Percentiles rank a stretch among this genome's conserved stretches.
Evolutionary conservation across 1,139 yeast genomes (phyloP).

Genomic region (Blastobotrys apis): DNA sequence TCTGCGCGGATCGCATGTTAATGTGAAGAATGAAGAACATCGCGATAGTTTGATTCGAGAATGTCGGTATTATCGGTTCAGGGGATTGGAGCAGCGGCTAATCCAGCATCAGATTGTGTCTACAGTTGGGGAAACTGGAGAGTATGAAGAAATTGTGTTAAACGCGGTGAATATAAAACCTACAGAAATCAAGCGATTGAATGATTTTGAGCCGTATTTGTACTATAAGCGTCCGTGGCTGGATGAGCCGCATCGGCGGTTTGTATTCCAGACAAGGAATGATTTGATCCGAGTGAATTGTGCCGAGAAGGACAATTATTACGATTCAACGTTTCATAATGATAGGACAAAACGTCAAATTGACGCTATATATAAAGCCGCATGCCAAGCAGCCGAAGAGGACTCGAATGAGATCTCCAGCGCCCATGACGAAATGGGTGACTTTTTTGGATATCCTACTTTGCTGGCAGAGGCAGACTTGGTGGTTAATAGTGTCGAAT

Average conservation of each 20-base stretch:
- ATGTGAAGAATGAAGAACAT: constrained; percentile 50
- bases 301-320: not conserved
- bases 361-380: not conserved
- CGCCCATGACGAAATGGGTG: too few relatives aligned
- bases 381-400: not conserved
- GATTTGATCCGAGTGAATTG: constrained; percentile 6
- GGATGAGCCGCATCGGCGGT: constrained; percentile 46
- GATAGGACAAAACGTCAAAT: not conserved
- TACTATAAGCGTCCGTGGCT: constrained; percentile 54
- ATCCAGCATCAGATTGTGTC: constrained; percentile 49
- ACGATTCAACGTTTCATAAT: not conserved
- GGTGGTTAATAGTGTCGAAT: constrained; percentile 16
- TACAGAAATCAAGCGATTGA: constrained; percentile 8
- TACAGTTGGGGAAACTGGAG: constrained; percentile 25
- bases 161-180: constrained; percentile 43
- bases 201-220: not conserved
- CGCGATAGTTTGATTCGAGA: constrained; percentile 57
- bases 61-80: constrained; percentile 71
- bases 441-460: too few relatives aligned
- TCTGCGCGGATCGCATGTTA: constrained; percentile 50
- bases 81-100: constrained; percentile 67
- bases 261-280: constrained; percentile 53
- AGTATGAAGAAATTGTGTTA: constrained; percentile 52
- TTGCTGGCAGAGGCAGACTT: constrained; percentile 14
- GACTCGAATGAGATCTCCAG: too few relatives aligned